Evolutionary conservation across 768 basidiomycete genomes (phyloP).

Genomic region (Mycena rosella): DNA sequence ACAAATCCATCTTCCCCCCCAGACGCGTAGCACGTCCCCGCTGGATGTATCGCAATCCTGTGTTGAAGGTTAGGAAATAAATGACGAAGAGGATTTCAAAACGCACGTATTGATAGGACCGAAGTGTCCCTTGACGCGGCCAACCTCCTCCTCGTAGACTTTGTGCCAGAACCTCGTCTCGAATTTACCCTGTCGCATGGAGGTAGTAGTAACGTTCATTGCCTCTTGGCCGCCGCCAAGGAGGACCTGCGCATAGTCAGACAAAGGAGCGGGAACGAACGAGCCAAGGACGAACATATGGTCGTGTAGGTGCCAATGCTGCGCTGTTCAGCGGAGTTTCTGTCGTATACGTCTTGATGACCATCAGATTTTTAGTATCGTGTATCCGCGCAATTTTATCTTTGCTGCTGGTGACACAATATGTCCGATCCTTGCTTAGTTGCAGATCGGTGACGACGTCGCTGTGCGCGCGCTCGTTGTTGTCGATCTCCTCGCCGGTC

Average conservation of each 20-base stretch:
- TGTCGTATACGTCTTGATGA: slow-evolving; percentile 93
- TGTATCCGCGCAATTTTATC: slow-evolving; percentile 97
- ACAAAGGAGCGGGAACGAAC: background rate
- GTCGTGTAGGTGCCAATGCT: slow-evolving; percentile 83
- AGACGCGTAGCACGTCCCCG: slow-evolving; percentile 89
- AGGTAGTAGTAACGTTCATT: slow-evolving; percentile 96
- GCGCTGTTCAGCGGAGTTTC: slow-evolving; percentile 98
- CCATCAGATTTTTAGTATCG: slow-evolving; percentile 87
- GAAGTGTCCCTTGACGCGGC: slow-evolving; percentile 97
- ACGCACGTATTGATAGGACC: slow-evolving; percentile 96
- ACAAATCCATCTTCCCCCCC: slow-evolving; percentile 98
- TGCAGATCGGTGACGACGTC: slow-evolving; percentile 94
- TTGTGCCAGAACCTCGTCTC: slow-evolving; percentile 99
- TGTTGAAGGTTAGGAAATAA: slow-evolving; percentile 30
- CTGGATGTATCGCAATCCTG: slow-evolving; percentile 94
- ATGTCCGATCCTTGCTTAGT: slow-evolving; percentile 88
- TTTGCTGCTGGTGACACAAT: slow-evolving; percentile 96
- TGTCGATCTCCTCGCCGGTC: slow-evolving; percentile 84
- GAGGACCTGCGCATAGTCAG: slow-evolving; percentile 67
- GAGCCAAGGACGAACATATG: slow-evolving; percentile 70
- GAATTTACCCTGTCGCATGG: slow-evolving; percentile 94
- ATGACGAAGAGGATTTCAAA: background rate
- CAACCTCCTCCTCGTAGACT: slow-evolving; percentile 96
- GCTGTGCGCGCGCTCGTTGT: slow-evolving; percentile 90
- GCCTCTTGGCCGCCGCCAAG: slow-evolving; percentile 98